Evolutionary conservation across 2,329 filamentous ascomycete species (phyloP), one percentile per base, ranked within the genome.

Genomic region (Fusarium verrucosum): DNA sequence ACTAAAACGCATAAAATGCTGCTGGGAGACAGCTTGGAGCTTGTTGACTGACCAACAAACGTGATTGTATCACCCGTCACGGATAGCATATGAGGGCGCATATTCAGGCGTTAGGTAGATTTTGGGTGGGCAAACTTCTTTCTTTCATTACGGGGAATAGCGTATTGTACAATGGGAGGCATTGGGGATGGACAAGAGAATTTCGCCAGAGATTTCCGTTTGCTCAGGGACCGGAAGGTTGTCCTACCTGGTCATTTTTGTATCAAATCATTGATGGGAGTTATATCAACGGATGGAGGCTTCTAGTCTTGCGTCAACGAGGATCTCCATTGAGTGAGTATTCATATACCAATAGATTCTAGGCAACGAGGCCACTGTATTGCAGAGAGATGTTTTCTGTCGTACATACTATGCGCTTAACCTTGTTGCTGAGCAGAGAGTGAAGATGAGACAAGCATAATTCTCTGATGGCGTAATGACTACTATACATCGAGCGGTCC

Each of bases 61-160:
- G 17, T 20, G 33, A 33, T 41, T 47, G 33, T n/a, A 20, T 41
- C 13, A 40, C 33, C 7, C 20, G 25, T 11, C 45, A 58, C 43
- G 43, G 57, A 40, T 32, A 47, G 35, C 37, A 45, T 52, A 37
- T 42, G 47, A 41, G 22, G 55, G 61, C 58, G 54, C 52, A 62
- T 52, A 25, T 43, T 37, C 38, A 42, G 68, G 69, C 53, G 64
- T 70, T 66, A 33, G 47, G 47, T 59, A 57, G 40, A 45, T 38
- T 59, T 49, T 44, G 20, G 46, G 40, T 20, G 35, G 55, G 56
- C 59, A 43, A 56, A 42, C 26, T 35, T 41, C 45, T 50, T 47
- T 43, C 30, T 62, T 66, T 58, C 22, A 32, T 23, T 38, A 22
- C 28, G 20, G 47, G 36, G 35, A 59, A 56, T 50, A 55, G 58